Conservation (phyloP, 805 yeast species). For the Saturnispora serradocipensis region DNA sequence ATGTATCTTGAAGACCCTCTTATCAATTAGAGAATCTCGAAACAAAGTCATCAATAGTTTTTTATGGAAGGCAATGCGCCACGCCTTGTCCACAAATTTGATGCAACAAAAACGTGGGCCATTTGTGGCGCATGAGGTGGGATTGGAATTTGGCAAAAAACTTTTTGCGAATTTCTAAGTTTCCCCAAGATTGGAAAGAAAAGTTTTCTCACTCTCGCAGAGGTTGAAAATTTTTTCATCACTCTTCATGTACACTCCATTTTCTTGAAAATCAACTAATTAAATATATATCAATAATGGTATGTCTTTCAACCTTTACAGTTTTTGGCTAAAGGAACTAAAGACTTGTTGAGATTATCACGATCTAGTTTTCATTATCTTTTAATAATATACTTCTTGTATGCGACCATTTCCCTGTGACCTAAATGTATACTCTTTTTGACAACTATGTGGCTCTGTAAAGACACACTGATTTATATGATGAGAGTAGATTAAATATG, state of each 20-base stretch:
- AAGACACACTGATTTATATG: not conserved
- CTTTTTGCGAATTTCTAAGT: not conserved
- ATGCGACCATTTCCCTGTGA: conserved; percentile 1
- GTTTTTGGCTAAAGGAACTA: conserved; percentile 25
- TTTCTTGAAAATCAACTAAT: not conserved
- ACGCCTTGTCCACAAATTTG: not conserved
- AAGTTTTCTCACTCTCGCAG: conserved; percentile 2
- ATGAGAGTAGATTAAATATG: not conserved
- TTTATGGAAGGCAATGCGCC: not conserved
- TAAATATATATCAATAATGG: conserved; percentile 14
- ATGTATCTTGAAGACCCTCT: not conserved
- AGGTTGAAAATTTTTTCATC: not conserved
- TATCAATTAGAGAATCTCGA: not conserved
- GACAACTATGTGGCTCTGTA: not conserved
- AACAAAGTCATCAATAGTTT: not conserved
- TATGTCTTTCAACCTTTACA: conserved; percentile 13
- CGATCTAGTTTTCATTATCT: conserved; percentile 6
- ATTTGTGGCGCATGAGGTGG: not conserved
- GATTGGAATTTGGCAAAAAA: not conserved
- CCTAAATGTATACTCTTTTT: not conserved
- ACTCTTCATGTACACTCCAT: not conserved
- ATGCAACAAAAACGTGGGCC: not conserved
- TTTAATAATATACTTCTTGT: not conserved
- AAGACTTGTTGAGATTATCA: conserved; percentile 20
- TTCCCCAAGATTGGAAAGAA: not conserved